Evolutionary conservation across 257 asterid species (phyloP).

Genomic region (Solanum sitiens): DNA sequence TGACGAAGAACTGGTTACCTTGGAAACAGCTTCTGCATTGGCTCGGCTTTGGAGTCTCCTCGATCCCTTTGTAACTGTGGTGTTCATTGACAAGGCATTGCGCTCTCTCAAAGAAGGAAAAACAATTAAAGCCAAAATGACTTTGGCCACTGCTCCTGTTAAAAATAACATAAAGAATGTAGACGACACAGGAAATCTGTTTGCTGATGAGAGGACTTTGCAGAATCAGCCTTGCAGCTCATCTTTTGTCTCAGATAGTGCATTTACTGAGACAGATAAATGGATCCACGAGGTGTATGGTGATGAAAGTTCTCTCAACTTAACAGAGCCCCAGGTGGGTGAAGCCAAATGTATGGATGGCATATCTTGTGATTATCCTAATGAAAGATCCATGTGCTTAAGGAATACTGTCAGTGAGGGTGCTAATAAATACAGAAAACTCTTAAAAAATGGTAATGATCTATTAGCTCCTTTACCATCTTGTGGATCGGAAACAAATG

Average conservation of each 20-base stretch:
- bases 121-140: slow-evolving; percentile 56
- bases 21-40: slow-evolving; percentile 50
- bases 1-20: slow-evolving; percentile 38
- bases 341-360: not conserved
- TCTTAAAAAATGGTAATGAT: slow-evolving; percentile 33
- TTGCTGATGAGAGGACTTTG: slow-evolving; percentile 4
- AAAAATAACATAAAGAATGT: slow-evolving; percentile 3
- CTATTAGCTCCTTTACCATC: slow-evolving; percentile 15
- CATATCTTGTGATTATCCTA: not conserved
- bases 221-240: slow-evolving; percentile 1
- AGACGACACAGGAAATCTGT: not conserved
- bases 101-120: slow-evolving; percentile 77
- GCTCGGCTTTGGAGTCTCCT: slow-evolving; percentile 83
- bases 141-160: slow-evolving; percentile 35
- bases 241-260: slow-evolving; percentile 2
- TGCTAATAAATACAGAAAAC: slow-evolving; percentile 33
- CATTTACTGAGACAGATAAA: not conserved
- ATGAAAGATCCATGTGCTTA: slow-evolving; percentile 5
- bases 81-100: slow-evolving; percentile 76
- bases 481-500: slow-evolving; percentile 32
- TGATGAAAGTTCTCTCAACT: slow-evolving; percentile 6
- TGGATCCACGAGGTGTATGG: not conserved
- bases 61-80: slow-evolving; percentile 84
- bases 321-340: not conserved
- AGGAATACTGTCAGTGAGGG: slow-evolving; percentile 13